Evolutionary conservation across 768 basidiomycete species (phyloP), one percentile per base, ranked within the genome.

Genomic region (Asterophora lycoperdoides): DNA sequence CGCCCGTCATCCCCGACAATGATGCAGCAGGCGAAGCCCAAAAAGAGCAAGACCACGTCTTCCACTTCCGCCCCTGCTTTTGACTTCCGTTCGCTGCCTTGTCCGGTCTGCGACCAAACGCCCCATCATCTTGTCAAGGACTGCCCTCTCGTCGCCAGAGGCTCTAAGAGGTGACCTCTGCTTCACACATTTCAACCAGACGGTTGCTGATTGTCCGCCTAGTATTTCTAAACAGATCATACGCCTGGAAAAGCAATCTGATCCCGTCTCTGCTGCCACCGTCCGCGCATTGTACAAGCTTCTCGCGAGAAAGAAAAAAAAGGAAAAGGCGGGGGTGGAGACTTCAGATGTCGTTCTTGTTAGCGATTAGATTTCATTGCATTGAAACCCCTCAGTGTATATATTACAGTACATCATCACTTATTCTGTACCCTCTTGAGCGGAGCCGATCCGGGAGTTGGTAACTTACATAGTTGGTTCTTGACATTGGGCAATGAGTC

Each of bases 71-170:
- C 51, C 1, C 8, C 35, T 9, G 13, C 50, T 23, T 23, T 6
- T 23, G 23, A 3, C 23, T 3, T 23, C 23, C 23, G 6, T 6
- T 44, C 62, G 3, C 54, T 43, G 4, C 32, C 66, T 5, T 88
- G 85, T 52, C 58, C 64, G 3, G 66, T 86, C 34, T 88, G 86
- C 51, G 65, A 62, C 36, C 55, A 53, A 23, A 52, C 64, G 3
- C 66, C 74, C 34, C 61, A 65, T 34, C 61, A 65, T 61, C 51
- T 69, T 17, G 53, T 78, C 8, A 72, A 77, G 58, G 70, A 75
- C 20, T 90, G 88, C 58, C 77, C 83, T 13, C 58, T 78, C 18
- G 72, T 84, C 2, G 52, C 51, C 5, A 68, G 70, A 44, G 86
- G 84, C 1, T 67, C 78, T 1, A 64, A 69, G 47, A 83, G 78